Percentiles rank a stretch among this genome's conserved stretches.
Conservation (phyloP, 495 filamentous ascomycete species). For the Pseudomonodictys pantanalensis region DNA sequence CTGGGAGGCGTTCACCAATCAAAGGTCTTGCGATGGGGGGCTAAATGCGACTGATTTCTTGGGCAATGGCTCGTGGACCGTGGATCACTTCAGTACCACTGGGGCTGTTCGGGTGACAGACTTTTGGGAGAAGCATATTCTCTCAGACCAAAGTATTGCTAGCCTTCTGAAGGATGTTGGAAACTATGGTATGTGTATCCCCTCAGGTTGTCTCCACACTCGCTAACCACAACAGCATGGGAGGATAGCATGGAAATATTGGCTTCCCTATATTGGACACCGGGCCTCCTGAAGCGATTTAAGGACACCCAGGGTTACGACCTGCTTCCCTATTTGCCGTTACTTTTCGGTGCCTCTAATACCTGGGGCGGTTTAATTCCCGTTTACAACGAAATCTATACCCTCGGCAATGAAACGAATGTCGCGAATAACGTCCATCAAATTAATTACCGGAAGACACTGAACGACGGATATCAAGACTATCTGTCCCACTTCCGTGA, state of each 20-base stretch:
- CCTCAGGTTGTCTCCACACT: not conserved
- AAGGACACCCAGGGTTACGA: conserved; percentile 32
- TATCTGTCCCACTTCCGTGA: conserved; percentile 40
- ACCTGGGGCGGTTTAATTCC: conserved; percentile 7
- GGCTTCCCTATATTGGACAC: conserved; percentile 47
- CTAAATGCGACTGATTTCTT: conserved; percentile 29
- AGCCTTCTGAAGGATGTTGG: conserved; percentile 42
- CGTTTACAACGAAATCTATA: conserved; percentile 31
- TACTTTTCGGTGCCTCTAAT: conserved; percentile 34
- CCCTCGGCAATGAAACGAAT: conserved; percentile 30
- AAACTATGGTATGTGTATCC: conserved; percentile 43
- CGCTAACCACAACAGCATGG: conserved; percentile 43
- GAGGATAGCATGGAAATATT: conserved; percentile 52
- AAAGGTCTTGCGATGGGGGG: conserved; percentile 19
- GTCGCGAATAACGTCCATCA: conserved; percentile 34
- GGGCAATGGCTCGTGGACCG: conserved; percentile 50
- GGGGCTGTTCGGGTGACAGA: conserved; percentile 46
- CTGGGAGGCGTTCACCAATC: conserved; percentile 44
- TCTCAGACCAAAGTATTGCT: conserved; percentile 37
- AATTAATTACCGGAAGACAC: conserved; percentile 39
- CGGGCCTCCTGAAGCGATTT: conserved; percentile 34
- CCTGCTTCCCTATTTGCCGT: conserved; percentile 41
- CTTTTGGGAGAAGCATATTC: conserved; percentile 49
- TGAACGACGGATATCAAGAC: conserved; percentile 40
- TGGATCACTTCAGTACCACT: conserved; percentile 49